A percentile compares a stretch with the other conserved stretches of the same genome.
phyloP scores from a whole-genome alignment of 2,329 filamentous ascomycete genomes.

The Penicillium sp. region DNA sequence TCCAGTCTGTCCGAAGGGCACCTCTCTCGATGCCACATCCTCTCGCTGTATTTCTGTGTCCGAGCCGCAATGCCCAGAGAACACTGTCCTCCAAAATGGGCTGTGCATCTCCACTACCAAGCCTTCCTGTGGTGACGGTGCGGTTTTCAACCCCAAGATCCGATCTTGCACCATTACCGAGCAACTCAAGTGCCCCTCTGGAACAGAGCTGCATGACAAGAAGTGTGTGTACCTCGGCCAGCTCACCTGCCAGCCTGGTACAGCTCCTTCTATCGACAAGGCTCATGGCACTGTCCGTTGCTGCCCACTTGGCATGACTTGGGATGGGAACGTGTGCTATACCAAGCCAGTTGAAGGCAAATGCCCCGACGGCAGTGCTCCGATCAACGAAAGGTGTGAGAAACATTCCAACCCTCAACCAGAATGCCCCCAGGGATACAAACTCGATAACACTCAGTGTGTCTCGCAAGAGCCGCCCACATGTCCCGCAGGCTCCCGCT shows the following conservation, averaged over 20 bases:
- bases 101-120: neutral
- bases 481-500: neutral
- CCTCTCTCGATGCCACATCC: neutral
- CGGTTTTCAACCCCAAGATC: neutral
- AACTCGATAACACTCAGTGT: constrained; percentile 1
- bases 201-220: neutral
- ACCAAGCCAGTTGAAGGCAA: constrained; percentile 2
- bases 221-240: neutral
- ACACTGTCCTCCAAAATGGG: neutral
- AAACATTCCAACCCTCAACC: constrained; percentile 10
- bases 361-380: neutral
- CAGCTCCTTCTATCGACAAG: neutral
- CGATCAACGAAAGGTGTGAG: constrained; percentile 5
- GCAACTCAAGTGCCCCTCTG: neutral
- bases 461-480: neutral
- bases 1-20: neutral
- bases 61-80: neutral
- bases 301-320: constrained; percentile 1
- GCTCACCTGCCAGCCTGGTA: neutral
- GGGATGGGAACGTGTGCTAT: constrained; percentile 3
- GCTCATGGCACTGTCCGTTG: constrained; percentile 1
- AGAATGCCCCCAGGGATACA: constrained; percentile 1
- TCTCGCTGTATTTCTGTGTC: neutral
- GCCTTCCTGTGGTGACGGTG: neutral
- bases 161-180: neutral